These are phyloP conservation scores for Neurospora sp. DNA, from an alignment of 495 filamentous ascomycete species.

Conservation along the genomic window DNA sequence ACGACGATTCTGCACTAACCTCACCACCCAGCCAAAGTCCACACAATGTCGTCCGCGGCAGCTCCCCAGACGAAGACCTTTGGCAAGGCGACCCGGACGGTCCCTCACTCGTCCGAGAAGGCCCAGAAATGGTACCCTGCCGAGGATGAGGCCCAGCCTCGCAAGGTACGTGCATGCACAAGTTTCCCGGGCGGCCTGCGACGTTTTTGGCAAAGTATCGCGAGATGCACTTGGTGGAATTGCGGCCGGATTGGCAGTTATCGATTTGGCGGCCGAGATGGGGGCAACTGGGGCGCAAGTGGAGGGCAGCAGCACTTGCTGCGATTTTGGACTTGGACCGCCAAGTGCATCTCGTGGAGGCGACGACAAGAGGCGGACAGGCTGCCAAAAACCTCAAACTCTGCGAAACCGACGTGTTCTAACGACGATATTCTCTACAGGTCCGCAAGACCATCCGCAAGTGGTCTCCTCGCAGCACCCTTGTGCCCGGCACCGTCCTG, in stretches of 20 bases:
- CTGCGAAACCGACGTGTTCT: slow-evolving; percentile 11
- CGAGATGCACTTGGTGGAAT: slow-evolving; percentile 9
- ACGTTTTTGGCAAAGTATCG: slow-evolving; percentile 2
- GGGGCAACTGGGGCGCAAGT: slow-evolving; percentile 4
- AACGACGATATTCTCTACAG: slow-evolving; percentile 37
- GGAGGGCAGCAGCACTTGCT: not conserved
- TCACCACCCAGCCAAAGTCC: slow-evolving; percentile 32
- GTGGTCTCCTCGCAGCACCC: slow-evolving; percentile 71
- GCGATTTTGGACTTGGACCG: not conserved
- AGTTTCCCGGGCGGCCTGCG: slow-evolving; percentile 1
- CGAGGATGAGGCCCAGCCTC: slow-evolving; percentile 80
- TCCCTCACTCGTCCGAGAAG: slow-evolving; percentile 77
- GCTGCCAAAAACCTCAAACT: not conserved
- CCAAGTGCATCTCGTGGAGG: not conserved
- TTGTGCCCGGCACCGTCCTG: slow-evolving; percentile 86
- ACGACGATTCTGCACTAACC: slow-evolving; percentile 29
- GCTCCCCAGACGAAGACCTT: slow-evolving; percentile 79
- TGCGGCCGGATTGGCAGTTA: slow-evolving; percentile 1
- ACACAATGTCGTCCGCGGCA: slow-evolving; percentile 56
- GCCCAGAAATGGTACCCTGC: slow-evolving; percentile 99
- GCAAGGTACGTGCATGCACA: slow-evolving; percentile 64
- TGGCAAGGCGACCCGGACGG: slow-evolving; percentile 88
- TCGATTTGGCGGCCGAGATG: not conserved
- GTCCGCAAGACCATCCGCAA: slow-evolving; percentile 88
- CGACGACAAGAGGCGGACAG: not conserved